Base-by-base conservation (phyloP, 2,329 filamentous ascomycete genomes). In the Epicoccum nigrum region DNA sequence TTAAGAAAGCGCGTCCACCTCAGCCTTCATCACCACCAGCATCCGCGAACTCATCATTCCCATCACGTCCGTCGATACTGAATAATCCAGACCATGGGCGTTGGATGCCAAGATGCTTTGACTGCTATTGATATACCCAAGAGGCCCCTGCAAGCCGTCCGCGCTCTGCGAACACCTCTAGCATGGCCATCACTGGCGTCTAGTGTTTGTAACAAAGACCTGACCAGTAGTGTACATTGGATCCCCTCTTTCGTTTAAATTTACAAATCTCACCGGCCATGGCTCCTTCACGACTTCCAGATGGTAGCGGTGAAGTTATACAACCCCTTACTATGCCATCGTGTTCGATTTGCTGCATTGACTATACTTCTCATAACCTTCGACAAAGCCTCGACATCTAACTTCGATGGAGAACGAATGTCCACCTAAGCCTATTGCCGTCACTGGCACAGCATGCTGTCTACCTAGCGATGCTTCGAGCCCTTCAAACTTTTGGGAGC, bases 11-110 rank as follows among this genome's bases (percentile, higher is more conserved):
- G 31, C 35, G 31, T 52, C 37, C 12, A 46, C 25, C 21, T 41
- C 37, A 46, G 35, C 3, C 25, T n/a, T 43, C 45, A 2, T 44
- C 39, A 38, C 34, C 34, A 40, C 21, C 40, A 44, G 15, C 39
- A 43, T 33, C 39, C 27, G 21, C 25, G 11, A 39, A 19, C 25
- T 17, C 23, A 5, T 7, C 2, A n/a, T 20, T 41, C 13, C 17
- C 13, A 28, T 1, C 17, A 15, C 8, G 40, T 1, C 23, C 9
- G n/a, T 20, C 13, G 33, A 4, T 17, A 20, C 13, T 15, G 17
- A 4, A 45, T 12, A 8, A 9, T 13, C n/a, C 23, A 25, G 23
- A 9, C 23, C 23, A 25, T 25, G 23, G 9, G 9, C 3, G 23
- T 9, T 25, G 23, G n/a, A n/a, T n/a, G n/a, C n/a, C n/a, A n/a